phyloP scores from a whole-genome alignment of 2,329 filamentous ascomycete genomes.

The Chaetomium strumarium region DNA sequence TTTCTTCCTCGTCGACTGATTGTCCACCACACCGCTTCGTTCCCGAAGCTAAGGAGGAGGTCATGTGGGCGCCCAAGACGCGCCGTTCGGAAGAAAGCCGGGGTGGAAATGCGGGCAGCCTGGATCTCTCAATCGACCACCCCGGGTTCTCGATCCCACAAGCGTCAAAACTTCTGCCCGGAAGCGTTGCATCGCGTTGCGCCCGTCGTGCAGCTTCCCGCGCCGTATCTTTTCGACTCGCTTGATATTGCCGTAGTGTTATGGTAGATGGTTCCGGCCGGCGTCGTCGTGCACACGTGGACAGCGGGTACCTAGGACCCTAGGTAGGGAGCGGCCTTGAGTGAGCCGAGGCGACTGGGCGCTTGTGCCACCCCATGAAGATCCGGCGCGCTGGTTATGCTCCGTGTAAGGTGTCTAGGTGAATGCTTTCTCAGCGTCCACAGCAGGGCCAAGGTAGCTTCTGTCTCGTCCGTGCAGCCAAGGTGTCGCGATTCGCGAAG shows the following conservation, averaged over 20 bases:
- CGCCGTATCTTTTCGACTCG: neutral
- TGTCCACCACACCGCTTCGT: slow-evolving; percentile 10
- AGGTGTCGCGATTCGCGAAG: neutral
- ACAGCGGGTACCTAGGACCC: too few relatives aligned
- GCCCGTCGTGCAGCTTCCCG: slow-evolving; percentile 1
- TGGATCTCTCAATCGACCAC: neutral
- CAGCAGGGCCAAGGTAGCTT: slow-evolving; percentile 9
- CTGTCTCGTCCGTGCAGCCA: slow-evolving; percentile 12
- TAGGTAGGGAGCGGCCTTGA: neutral
- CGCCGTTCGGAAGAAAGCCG: neutral
- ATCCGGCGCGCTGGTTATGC: neutral
- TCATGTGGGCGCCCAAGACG: slow-evolving; percentile 11
- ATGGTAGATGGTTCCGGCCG: neutral
- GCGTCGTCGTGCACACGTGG: neutral
- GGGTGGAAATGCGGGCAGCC: neutral
- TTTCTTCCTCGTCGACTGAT: slow-evolving; percentile 8
- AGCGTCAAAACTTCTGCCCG: neutral
- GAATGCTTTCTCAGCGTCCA: neutral
- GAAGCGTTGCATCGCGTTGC: slow-evolving; percentile 1
- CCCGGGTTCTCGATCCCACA: neutral
- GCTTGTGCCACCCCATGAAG: neutral
- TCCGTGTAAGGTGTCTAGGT: slow-evolving; percentile 1
- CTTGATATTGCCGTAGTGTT: neutral
- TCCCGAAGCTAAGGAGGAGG: neutral
- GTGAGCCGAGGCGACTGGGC: neutral